Base-by-base conservation (phyloP, 306 rosid genomes). In the Gleditsia sinensis region DNA sequence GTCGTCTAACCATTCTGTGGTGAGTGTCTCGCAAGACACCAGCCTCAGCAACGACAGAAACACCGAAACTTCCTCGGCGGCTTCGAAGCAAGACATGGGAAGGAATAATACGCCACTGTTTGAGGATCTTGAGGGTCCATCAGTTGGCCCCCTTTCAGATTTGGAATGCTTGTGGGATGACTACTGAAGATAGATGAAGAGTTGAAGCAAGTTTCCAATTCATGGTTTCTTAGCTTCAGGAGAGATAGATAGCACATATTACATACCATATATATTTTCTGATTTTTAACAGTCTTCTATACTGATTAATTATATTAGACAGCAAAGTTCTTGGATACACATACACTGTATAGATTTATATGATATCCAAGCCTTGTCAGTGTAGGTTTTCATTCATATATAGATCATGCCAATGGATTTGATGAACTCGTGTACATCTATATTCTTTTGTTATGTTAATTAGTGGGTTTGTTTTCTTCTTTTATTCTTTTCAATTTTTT, bases 11-110 rank as follows among this genome's bases (percentile, higher is more conserved):
- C 89, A 83, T 37, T 86, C 90, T 11, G 36, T 71, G 90, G 80
- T 86, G 3, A 88, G 88, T 40, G 71, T 76, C 51, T 88, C 90
- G 7, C 93, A 84, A 39, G 91, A 88, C 58, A 84, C 89, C 1
- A 87, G 92, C 34, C 56, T 86, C 12, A 88, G 88, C 83, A 84
- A 80, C 30, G 90, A 87, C 82, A 65, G 76, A 59, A 87, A 81
- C 80, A 75, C 83, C 45, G 96, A 90, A 64, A 88, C 78, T 40
- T 85, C 89, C 9, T 88, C 93, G 8, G 81, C 63, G 19, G 85
- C 84, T 20, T 86, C 92, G 11, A 78, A 69, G 81, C 87, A 78
- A 30, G 86, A 80, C 20, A 65, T 69, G 53, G 78, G 72, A 71
- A 60, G 54, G 78, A 55, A 69, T 65, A 45, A 20, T 6, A 40